Conservation (phyloP, 352 stramenopile species). For the Globisporangium emineosum region DNA sequence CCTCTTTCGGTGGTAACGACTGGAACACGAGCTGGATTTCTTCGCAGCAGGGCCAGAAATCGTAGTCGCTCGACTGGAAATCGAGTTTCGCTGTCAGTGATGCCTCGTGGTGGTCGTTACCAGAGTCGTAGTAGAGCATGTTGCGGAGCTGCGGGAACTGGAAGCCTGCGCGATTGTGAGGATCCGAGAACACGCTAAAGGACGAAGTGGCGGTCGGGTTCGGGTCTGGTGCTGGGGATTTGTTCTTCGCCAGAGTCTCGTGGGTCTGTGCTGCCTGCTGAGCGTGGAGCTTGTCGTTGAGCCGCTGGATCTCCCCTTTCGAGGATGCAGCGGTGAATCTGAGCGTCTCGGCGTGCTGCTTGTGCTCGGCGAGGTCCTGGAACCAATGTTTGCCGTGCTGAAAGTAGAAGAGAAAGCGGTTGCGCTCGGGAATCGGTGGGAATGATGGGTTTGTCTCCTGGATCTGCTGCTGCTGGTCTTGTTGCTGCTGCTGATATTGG, state of each 20-base stretch:
- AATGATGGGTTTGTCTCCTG: neutral
- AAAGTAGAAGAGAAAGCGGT: constrained; percentile 43
- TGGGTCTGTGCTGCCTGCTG: constrained; percentile 24
- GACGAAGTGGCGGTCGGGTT: neutral
- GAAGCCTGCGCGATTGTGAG: neutral
- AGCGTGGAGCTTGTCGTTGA: constrained; percentile 45
- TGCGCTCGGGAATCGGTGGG: neutral
- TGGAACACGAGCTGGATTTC: constrained; percentile 53
- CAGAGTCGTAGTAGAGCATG: constrained; percentile 22
- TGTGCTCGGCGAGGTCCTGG: constrained; percentile 28
- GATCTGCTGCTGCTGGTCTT: constrained; percentile 3
- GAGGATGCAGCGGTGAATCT: constrained; percentile 17
- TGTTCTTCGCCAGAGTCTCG: constrained; percentile 21
- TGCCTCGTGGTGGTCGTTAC: neutral
- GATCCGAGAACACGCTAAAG: constrained; percentile 1
- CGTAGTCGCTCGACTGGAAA: constrained; percentile 35
- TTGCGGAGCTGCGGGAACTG: constrained; percentile 26
- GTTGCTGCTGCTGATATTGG: constrained; percentile 3
- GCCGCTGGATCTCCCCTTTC: constrained; percentile 34
- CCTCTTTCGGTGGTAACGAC: constrained; percentile 31
- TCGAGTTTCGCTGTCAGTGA: constrained; percentile 17
- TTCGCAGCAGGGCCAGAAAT: constrained; percentile 35
- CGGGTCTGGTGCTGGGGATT: neutral
- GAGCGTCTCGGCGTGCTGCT: constrained; percentile 22
- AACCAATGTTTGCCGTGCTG: constrained; percentile 50